Conservation (phyloP, 495 filamentous ascomycete genomes). For the Penicillium lividum region DNA sequence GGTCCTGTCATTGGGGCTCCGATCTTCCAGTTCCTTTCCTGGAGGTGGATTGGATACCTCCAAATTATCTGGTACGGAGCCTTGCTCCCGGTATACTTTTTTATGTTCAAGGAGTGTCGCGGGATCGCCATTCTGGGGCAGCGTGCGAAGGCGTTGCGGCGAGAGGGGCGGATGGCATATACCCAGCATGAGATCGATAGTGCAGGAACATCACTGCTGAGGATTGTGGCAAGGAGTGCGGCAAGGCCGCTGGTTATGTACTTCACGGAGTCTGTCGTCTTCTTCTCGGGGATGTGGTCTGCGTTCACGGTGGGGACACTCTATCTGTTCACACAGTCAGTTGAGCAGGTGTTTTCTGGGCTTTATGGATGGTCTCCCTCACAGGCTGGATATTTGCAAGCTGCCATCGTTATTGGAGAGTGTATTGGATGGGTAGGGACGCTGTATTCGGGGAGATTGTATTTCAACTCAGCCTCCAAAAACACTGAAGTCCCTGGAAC, state of each 20-base stretch:
- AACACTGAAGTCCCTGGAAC: conserved; percentile 33
- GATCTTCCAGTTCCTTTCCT: conserved; percentile 40
- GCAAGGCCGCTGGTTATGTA: conserved; percentile 47
- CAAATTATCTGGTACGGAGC: conserved; percentile 48
- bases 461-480: conserved; percentile 31
- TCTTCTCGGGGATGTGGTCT: conserved; percentile 50
- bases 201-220: conserved; percentile 22
- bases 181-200: conserved; percentile 40
- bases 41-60: conserved; percentile 53
- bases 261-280: conserved; percentile 55
- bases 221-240: conserved; percentile 29
- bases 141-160: conserved; percentile 35
- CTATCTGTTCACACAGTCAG: conserved; percentile 50
- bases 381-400: conserved; percentile 40
- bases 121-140: conserved; percentile 39
- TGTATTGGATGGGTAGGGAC: conserved; percentile 30
- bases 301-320: conserved; percentile 54
- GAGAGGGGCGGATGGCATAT: conserved; percentile 31
- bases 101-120: conserved; percentile 46
- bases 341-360: conserved; percentile 40
- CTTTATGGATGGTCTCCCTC: conserved; percentile 35
- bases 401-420: conserved; percentile 41
- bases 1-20: conserved; percentile 51
- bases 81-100: conserved; percentile 38
- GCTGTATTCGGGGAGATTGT: conserved; percentile 28